These are phyloP conservation scores for Lyophyllum decastes DNA, from an alignment of 768 basidiomycete species.

Conservation along the genomic window DNA sequence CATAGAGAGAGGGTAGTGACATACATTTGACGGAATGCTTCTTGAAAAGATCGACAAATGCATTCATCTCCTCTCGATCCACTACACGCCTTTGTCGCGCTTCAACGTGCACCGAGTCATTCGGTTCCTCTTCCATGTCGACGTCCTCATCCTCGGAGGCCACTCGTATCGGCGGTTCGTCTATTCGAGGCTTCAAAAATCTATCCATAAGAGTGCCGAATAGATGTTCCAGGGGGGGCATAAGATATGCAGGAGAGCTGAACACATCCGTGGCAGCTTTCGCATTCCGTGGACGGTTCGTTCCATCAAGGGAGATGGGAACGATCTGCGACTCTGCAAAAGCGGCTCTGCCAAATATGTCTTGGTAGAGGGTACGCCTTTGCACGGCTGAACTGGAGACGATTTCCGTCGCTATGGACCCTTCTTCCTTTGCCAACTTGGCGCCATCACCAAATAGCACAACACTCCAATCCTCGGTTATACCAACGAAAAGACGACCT, in stretches of 20 bases:
- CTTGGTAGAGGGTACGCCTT: constrained; percentile 76
- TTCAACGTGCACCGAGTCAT: constrained; percentile 13
- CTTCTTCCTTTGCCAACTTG: constrained; percentile 40
- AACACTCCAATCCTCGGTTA: constrained; percentile 66
- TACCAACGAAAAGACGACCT: constrained; percentile 63
- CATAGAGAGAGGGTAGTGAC: constrained; percentile 10
- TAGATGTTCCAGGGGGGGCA: constrained; percentile 71
- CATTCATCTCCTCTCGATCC: constrained; percentile 54
- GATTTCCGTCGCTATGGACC: constrained; percentile 40
- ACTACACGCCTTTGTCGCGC: constrained; percentile 34
- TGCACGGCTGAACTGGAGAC: constrained; percentile 24
- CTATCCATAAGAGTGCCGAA: constrained; percentile 57
- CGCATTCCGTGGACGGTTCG: background rate
- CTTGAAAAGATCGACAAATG: constrained; percentile 67
- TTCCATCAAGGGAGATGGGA: constrained; percentile 11
- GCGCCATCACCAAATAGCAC: constrained; percentile 68
- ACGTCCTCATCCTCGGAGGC: constrained; percentile 39
- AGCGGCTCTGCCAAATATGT: constrained; percentile 85
- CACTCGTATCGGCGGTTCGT: constrained; percentile 13
- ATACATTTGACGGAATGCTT: constrained; percentile 44
- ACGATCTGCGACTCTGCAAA: constrained; percentile 39
- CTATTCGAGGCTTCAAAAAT: constrained; percentile 32
- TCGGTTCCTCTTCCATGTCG: constrained; percentile 42
- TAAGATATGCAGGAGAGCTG: constrained; percentile 71
- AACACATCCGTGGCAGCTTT: constrained; percentile 33